phyloP scores from a whole-genome alignment of 768 basidiomycete genomes.

The Galerina sulciceps region DNA sequence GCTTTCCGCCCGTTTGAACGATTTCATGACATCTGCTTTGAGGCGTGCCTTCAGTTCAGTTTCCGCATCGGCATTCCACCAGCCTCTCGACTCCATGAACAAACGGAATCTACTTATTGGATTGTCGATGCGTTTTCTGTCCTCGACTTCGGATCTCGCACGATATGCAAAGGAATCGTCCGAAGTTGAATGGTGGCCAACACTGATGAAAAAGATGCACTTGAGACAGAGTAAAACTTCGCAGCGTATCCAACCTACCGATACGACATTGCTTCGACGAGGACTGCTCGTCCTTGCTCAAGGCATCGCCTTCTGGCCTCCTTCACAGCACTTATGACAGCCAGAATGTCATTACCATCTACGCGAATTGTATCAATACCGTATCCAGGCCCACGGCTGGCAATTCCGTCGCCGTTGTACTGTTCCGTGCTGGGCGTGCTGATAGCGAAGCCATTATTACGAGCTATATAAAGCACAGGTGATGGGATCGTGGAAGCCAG shows the following conservation, averaged over 20 bases:
- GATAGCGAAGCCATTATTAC: constrained; percentile 94
- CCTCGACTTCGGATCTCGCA: constrained; percentile 87
- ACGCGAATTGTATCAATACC: constrained; percentile 91
- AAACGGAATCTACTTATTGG: constrained; percentile 84
- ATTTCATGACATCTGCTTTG: constrained; percentile 74
- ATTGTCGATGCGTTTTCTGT: constrained; percentile 89
- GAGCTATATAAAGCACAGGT: constrained; percentile 74
- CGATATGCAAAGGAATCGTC: constrained; percentile 97
- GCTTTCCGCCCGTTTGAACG: constrained; percentile 79
- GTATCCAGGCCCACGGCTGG: constrained; percentile 88
- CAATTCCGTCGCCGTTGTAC: constrained; percentile 92
- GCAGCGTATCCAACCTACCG: constrained; percentile 45
- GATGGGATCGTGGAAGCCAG: constrained; percentile 78
- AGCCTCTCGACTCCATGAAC: constrained; percentile 80
- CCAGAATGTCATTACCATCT: constrained; percentile 91
- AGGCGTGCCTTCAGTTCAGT: constrained; percentile 67
- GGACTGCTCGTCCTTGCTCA: constrained; percentile 78
- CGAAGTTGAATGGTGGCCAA: constrained; percentile 95
- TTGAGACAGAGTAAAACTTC: constrained; percentile 1
- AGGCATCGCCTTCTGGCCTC: constrained; percentile 76
- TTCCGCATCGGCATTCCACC: constrained; percentile 85
- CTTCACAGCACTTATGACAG: constrained; percentile 74
- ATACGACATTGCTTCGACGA: constrained; percentile 92
- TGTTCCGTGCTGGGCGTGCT: constrained; percentile 91
- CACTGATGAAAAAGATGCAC: constrained; percentile 42